Conservation (phyloP, 1,284 basidiomycete genomes). For the Naganishia albida region DNA sequence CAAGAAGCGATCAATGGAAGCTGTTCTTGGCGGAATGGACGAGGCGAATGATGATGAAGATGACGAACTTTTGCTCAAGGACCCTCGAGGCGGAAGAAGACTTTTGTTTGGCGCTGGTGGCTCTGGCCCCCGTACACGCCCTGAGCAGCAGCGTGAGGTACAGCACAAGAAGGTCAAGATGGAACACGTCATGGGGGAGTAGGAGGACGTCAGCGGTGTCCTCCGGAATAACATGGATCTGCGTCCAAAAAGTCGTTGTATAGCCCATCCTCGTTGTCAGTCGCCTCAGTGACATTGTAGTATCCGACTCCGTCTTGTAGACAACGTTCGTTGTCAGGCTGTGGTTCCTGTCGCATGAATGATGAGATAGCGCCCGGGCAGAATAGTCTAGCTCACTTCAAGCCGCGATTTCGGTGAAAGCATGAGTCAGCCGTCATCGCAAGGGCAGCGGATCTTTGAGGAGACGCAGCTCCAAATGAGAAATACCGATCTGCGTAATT, state of each 20-base stretch:
- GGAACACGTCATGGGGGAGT: constrained; percentile 24
- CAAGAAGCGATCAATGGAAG: constrained; percentile 24
- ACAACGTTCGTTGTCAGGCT: background rate
- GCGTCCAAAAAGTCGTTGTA: background rate
- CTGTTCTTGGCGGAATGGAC: constrained; percentile 17
- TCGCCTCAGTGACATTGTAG: background rate
- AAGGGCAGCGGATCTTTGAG: background rate
- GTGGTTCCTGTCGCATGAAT: background rate
- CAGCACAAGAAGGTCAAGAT: constrained; percentile 19
- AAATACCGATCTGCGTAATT: too few species aligned
- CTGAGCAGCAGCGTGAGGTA: background rate
- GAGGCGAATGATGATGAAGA: constrained; percentile 18
- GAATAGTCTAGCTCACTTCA: too few species aligned
- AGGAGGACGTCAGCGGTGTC: background rate
- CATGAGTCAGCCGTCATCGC: too few species aligned
- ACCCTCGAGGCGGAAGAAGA: constrained; percentile 4
- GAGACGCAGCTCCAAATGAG: too few species aligned
- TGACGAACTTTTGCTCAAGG: constrained; percentile 16
- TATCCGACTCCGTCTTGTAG: constrained; percentile 11
- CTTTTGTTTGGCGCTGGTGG: constrained; percentile 14
- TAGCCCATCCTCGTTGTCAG: background rate
- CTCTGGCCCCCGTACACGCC: background rate
- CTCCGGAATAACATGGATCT: background rate
- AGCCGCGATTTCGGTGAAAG: too few species aligned
- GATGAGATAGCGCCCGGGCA: background rate